Conservation (phyloP, 2,329 filamentous ascomycete species). For the Penicillium sp. region DNA sequence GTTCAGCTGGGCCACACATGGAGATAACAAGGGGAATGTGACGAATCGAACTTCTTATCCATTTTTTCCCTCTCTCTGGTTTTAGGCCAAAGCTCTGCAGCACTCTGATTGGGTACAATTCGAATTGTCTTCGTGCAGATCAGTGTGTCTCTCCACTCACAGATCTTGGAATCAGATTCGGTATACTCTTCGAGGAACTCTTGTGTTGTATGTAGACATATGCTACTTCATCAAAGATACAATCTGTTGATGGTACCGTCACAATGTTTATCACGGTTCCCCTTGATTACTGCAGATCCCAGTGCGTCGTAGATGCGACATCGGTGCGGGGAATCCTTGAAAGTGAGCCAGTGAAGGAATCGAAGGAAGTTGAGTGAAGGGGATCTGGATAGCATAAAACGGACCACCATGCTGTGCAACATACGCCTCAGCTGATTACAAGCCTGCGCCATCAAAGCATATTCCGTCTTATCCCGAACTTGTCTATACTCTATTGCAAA, state of each 20-base stretch:
- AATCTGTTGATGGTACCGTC: conserved; percentile 14
- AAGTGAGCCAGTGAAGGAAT: not conserved
- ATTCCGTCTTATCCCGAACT: not conserved
- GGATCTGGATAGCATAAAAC: not conserved
- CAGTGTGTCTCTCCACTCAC: not conserved
- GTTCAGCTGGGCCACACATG: conserved; percentile 1
- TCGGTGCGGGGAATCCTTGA: conserved; percentile 18
- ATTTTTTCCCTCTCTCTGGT: not conserved
- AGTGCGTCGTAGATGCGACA: conserved; percentile 3
- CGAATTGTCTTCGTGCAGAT: not conserved
- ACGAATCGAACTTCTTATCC: not conserved
- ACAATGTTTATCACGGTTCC: conserved; percentile 10
- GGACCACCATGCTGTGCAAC: not conserved
- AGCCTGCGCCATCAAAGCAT: not conserved
- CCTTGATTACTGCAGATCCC: conserved; percentile 9
- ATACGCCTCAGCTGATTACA: too few species aligned
- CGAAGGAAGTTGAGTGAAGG: not conserved
- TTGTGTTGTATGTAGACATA: not conserved
- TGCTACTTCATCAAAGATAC: not conserved
- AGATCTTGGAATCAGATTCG: not conserved
- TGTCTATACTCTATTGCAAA: not conserved
- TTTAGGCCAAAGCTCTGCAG: not conserved
- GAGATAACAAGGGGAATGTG: not conserved
- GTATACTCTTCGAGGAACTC: not conserved
- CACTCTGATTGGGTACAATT: not conserved